These are phyloP conservation scores for Lagenidium sp. DNA, from an alignment of 352 stramenopile genomes.

Conservation along the genomic window DNA sequence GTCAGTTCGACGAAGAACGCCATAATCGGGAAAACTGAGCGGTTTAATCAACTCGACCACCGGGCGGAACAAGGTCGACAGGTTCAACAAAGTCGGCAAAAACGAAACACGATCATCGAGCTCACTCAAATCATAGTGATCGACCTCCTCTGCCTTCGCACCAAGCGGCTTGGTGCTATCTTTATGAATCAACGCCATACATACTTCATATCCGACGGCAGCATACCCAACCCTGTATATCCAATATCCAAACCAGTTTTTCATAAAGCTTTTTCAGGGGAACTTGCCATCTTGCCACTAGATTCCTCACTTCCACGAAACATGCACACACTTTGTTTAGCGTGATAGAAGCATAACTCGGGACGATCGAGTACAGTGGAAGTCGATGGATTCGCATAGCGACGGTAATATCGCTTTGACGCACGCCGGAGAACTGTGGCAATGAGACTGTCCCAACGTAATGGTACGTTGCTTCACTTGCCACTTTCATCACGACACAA, in stretches of 20 bases:
- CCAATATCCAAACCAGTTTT: slow-evolving; percentile 16
- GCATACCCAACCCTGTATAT: slow-evolving; percentile 18
- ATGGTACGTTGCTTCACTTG: slow-evolving; percentile 8
- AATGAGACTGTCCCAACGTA: slow-evolving; percentile 7
- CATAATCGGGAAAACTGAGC: slow-evolving; percentile 1
- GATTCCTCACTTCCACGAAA: slow-evolving; percentile 9
- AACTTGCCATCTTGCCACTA: slow-evolving; percentile 3
- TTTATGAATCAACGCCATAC: slow-evolving; percentile 15
- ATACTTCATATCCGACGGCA: slow-evolving; percentile 13
- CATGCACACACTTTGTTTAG: slow-evolving; percentile 6
- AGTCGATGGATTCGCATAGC: slow-evolving; percentile 2
- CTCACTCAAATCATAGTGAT: slow-evolving; percentile 13
- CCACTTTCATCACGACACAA: too few species aligned
- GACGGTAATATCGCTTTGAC: slow-evolving; percentile 1
- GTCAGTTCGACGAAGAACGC: not conserved
- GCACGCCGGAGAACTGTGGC: not conserved
- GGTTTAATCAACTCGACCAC: slow-evolving; percentile 4
- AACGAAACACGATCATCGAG: slow-evolving; percentile 11
- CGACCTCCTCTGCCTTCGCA: slow-evolving; percentile 14
- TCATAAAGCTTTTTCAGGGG: slow-evolving; percentile 13
- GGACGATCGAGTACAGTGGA: slow-evolving; percentile 1
- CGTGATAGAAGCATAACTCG: slow-evolving; percentile 9
- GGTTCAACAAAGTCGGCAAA: slow-evolving; percentile 18
- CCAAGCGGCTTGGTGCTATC: not conserved
- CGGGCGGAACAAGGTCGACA: slow-evolving; percentile 15